Evolutionary conservation across 2,329 filamentous ascomycete genomes (phyloP).

Genomic region (Hyphodiscus sp.): DNA sequence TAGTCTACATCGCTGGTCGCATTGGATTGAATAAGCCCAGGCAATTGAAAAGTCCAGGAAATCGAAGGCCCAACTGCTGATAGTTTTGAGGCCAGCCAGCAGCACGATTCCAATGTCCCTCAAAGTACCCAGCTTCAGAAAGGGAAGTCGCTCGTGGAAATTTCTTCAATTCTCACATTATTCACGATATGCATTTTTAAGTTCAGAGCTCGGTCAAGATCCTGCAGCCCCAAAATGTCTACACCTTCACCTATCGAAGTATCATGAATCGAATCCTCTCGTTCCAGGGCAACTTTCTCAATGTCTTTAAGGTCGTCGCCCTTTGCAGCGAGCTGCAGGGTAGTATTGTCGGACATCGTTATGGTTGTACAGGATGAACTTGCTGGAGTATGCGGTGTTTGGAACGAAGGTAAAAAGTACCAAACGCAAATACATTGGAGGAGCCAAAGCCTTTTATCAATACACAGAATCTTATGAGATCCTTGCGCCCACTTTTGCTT

Average conservation of each 20-base stretch:
- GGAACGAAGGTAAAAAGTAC: neutral
- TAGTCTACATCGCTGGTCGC: neutral
- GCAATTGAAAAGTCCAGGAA: neutral
- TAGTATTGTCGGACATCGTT: conserved; percentile 8
- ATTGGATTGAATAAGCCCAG: neutral
- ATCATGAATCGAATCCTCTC: conserved; percentile 3
- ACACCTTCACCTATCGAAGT: conserved; percentile 9
- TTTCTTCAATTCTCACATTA: conserved; percentile 40
- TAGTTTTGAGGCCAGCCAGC: neutral
- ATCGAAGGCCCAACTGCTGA: neutral
- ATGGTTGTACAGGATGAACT: neutral
- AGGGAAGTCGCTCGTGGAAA: neutral
- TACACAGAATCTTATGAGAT: neutral
- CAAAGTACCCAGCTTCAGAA: neutral
- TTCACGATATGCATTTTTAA: conserved; percentile 66
- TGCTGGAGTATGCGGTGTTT: neutral
- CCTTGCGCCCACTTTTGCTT: neutral
- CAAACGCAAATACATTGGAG: neutral
- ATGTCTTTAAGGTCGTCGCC: conserved; percentile 7
- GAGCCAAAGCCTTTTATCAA: neutral
- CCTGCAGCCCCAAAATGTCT: conserved; percentile 51
- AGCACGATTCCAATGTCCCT: neutral
- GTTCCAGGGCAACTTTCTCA: conserved; percentile 7
- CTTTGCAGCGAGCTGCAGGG: conserved; percentile 2
- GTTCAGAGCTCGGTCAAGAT: conserved; percentile 54